These are phyloP conservation scores for Coniosporium apollinis DNA, from an alignment of 495 filamentous ascomycete species.

Conservation along the genomic window DNA sequence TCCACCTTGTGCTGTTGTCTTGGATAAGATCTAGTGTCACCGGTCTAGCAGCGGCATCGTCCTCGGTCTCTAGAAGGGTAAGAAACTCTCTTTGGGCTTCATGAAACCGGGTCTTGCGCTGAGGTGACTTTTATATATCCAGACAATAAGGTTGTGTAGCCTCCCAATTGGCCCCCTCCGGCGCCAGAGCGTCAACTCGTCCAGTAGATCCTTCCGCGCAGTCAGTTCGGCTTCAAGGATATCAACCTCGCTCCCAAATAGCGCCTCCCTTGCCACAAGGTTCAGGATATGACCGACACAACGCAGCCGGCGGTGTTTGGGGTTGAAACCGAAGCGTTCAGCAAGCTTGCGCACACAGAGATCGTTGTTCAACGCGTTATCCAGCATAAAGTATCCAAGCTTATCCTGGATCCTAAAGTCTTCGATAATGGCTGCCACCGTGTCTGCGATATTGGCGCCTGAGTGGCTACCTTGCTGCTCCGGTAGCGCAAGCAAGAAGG, in stretches of 20 bases:
- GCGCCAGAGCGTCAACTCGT: constrained; percentile 4
- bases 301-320: constrained; percentile 3
- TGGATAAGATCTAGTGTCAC: constrained; percentile 3
- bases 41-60: too few relatives aligned
- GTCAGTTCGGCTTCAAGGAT: constrained; percentile 1
- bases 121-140: constrained; percentile 5
- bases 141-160: constrained; percentile 9
- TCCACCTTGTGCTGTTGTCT: constrained; percentile 6
- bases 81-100: constrained; percentile 1
- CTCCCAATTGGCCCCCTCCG: constrained; percentile 7
- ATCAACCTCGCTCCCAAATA: constrained; percentile 3
- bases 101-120: constrained; percentile 1
- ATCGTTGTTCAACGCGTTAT: constrained; percentile 8
- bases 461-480: constrained; percentile 3
- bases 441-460: constrained; percentile 1
- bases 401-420: constrained; percentile 2
- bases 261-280: constrained; percentile 4
- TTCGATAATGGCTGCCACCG: constrained; percentile 2
- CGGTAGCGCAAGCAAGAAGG: constrained; percentile 2
- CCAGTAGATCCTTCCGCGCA: constrained; percentile 1
- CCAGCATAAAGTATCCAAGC: constrained; percentile 9
- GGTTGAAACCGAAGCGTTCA: constrained; percentile 2
- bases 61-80: constrained; percentile 1
- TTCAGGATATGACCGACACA: constrained; percentile 7
- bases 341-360: constrained; percentile 2